These are phyloP conservation scores for Ascodesmis nigricans DNA, from an alignment of 495 filamentous ascomycete species.

Conservation along the genomic window DNA sequence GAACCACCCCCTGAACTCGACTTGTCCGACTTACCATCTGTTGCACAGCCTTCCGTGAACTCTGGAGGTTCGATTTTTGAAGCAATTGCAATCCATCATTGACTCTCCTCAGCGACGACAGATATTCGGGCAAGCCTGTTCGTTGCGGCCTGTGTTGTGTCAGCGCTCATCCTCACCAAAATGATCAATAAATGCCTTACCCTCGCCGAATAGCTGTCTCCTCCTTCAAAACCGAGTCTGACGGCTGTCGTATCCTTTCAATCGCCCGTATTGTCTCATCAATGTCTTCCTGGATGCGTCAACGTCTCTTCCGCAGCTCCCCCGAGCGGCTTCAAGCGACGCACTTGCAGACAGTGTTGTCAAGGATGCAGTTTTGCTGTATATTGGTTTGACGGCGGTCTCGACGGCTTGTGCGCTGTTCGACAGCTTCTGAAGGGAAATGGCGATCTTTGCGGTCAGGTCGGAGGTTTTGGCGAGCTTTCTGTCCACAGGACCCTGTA, in stretches of 20 bases:
- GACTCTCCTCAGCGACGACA: conserved; percentile 69
- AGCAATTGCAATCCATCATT: conserved; percentile 62
- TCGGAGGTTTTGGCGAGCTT: conserved; percentile 40
- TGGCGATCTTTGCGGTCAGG: conserved; percentile 83
- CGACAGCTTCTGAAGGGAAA: conserved; percentile 63
- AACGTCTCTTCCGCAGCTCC: not conserved
- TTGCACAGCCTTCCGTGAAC: conserved; percentile 70
- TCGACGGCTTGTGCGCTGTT: conserved; percentile 72
- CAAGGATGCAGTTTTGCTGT: conserved; percentile 72
- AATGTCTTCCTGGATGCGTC: conserved; percentile 37
- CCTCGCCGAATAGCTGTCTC: conserved; percentile 76
- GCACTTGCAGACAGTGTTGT: conserved; percentile 59
- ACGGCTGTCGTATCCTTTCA: conserved; percentile 64
- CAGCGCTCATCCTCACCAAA: not conserved
- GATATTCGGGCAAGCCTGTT: conserved; percentile 61
- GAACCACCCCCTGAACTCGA: not conserved
- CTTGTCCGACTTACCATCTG: no score
- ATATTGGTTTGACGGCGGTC: conserved; percentile 77
- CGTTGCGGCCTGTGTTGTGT: conserved; percentile 39
- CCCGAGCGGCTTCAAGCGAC: not conserved
- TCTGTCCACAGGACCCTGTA: conserved; percentile 4
- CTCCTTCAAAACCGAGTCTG: conserved; percentile 69
- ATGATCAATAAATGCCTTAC: conserved; percentile 24
- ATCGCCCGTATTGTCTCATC: conserved; percentile 69
- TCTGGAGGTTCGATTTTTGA: conserved; percentile 63